Evolutionary conservation across 352 stramenopile genomes (phyloP).

Genomic region (Pythium monospermum): DNA sequence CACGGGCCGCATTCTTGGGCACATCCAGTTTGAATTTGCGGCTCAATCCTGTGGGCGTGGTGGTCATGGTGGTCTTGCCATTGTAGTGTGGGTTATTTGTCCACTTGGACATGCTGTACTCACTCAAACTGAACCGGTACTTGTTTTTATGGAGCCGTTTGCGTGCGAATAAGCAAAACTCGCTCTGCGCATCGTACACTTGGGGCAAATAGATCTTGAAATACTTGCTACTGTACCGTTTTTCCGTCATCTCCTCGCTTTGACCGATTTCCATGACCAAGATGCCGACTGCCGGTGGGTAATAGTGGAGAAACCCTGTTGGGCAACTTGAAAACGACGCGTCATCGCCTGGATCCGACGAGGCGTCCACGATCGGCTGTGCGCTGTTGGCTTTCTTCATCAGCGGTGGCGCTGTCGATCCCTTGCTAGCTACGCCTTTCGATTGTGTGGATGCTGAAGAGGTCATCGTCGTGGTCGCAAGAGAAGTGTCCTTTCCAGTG

Average conservation of each 20-base stretch:
- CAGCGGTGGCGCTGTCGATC: background rate
- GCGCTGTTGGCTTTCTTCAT: conserved; percentile 23
- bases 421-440: too few relatives aligned
- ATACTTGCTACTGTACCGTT: conserved; percentile 63
- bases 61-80: conserved; percentile 59
- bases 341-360: conserved; percentile 32
- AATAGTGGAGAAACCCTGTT: conserved; percentile 69
- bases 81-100: conserved; percentile 52
- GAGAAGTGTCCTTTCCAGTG: background rate
- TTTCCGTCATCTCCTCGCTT: conserved; percentile 36
- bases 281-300: conserved; percentile 39
- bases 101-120: conserved; percentile 56
- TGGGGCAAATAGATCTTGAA: conserved; percentile 76
- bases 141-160: conserved; percentile 74
- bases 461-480: too few relatives aligned
- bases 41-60: conserved; percentile 30
- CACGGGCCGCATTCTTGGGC: conserved; percentile 33
- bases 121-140: conserved; percentile 70
- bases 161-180: conserved; percentile 75
- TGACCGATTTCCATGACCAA: conserved; percentile 65
- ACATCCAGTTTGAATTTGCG: conserved; percentile 55
- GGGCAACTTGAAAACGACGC: conserved; percentile 26
- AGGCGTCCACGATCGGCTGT: conserved; percentile 12
- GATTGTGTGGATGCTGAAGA: too few relatives aligned
- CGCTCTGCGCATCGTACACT: conserved; percentile 56